These are phyloP conservation scores for Apiospora rasikravindrae DNA, from an alignment of 2,329 filamentous ascomycete species.

Conservation along the genomic window DNA sequence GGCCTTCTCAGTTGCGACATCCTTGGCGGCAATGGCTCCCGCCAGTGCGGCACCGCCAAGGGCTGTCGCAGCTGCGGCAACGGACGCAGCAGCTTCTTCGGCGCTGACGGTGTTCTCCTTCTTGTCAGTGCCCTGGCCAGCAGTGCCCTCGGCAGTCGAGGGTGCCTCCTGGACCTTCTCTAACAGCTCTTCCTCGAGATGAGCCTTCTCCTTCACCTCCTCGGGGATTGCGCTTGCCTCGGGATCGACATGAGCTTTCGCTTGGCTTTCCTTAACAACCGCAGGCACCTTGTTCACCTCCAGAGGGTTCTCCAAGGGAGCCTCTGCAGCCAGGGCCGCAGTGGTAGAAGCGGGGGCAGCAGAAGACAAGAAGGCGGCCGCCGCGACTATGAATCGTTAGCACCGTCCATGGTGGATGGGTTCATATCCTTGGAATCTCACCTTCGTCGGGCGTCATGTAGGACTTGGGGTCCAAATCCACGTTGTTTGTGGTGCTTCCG, in stretches of 20 bases:
- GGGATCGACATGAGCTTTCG: conserved; percentile 66
- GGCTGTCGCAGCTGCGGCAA: conserved; percentile 49
- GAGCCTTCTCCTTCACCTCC: conserved; percentile 73
- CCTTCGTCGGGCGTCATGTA: conserved; percentile 76
- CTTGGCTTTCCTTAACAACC: conserved; percentile 74
- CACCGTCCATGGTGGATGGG: background rate
- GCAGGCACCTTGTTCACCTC: conserved; percentile 54
- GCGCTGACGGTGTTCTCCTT: conserved; percentile 50
- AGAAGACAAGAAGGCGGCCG: conserved; percentile 34
- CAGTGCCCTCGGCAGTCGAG: conserved; percentile 61
- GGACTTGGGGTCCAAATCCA: conserved; percentile 81
- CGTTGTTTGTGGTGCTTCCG: conserved; percentile 72
- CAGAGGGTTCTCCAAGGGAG: conserved; percentile 45
- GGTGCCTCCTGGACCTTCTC: conserved; percentile 67
- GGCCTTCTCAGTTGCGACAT: conserved; percentile 46
- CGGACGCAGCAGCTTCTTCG: conserved; percentile 47
- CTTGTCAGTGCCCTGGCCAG: conserved; percentile 59
- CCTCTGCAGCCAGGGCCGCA: conserved; percentile 47
- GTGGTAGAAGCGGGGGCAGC: conserved; percentile 51
- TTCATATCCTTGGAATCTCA: conserved; percentile 36
- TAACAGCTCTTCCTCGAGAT: conserved; percentile 73
- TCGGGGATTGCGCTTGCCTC: conserved; percentile 70
- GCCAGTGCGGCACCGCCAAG: conserved; percentile 42
- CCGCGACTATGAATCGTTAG: conserved; percentile 12
- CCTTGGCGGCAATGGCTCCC: conserved; percentile 46